Evolutionary conservation across 1,284 basidiomycete species (phyloP).

Genomic region (Ganoderma multipileum): DNA sequence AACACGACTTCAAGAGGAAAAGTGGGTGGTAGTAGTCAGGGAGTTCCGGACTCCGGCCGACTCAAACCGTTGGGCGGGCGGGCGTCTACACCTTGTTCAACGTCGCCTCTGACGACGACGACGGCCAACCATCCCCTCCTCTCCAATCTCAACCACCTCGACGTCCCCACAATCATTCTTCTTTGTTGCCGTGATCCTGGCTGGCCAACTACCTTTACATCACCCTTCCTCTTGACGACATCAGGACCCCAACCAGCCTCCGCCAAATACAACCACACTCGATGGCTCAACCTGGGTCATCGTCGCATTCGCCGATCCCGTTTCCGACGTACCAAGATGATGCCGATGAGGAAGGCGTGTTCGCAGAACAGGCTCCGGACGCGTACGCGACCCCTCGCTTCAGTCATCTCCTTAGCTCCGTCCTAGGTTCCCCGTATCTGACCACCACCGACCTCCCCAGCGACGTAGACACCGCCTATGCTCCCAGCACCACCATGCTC

Average conservation of each 20-base stretch:
- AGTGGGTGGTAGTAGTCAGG: neutral
- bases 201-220: neutral
- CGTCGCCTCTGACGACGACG: conserved; percentile 4
- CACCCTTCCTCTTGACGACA: neutral
- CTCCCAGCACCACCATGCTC: conserved; percentile 23
- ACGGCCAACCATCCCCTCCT: neutral
- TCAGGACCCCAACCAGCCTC: neutral
- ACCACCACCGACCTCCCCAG: conserved; percentile 41
- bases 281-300: conserved; percentile 1
- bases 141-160: neutral
- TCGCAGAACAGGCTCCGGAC: neutral
- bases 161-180: neutral
- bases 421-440: conserved; percentile 43
- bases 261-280: neutral
- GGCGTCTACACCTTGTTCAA: conserved; percentile 3
- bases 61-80: neutral
- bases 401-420: conserved; percentile 39
- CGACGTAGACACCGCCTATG: conserved; percentile 27
- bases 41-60: neutral
- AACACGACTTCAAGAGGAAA: conserved; percentile 1
- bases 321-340: conserved; percentile 21
- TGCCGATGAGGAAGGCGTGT: conserved; percentile 19
- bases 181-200: neutral
- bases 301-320: conserved; percentile 16
- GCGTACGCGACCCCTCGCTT: conserved; percentile 32